A percentile compares a stretch with the other conserved stretches of the same genome.
These are phyloP conservation scores for Colletotrichum somersetense DNA, from an alignment of 2,329 filamentous ascomycete species.

Conservation along the genomic window DNA sequence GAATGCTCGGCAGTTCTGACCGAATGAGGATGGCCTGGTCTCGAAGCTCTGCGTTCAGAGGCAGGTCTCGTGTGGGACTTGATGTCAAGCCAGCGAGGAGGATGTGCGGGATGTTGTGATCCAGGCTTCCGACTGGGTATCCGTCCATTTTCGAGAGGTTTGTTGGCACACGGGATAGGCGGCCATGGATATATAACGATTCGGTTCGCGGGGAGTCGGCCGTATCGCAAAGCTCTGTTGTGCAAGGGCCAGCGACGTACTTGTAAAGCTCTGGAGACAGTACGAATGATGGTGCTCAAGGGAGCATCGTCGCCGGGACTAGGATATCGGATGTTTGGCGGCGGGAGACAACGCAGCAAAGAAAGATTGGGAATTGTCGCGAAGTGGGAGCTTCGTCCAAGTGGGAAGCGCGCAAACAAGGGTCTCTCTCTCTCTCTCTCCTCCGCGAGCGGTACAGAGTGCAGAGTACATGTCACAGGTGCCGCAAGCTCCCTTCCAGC, in stretches of 20 bases:
- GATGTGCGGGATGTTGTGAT: slow-evolving; percentile 88
- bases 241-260: slow-evolving; percentile 7
- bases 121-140: slow-evolving; percentile 83
- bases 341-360: neutral
- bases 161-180: slow-evolving; percentile 47
- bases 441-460: neutral
- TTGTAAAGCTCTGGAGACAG: neutral
- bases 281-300: slow-evolving; percentile 26
- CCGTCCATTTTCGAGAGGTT: slow-evolving; percentile 73
- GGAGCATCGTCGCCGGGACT: slow-evolving; percentile 20
- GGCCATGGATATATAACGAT: slow-evolving; percentile 18
- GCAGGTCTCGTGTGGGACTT: slow-evolving; percentile 55
- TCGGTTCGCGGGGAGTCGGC: slow-evolving; percentile 26
- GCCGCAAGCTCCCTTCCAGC: slow-evolving; percentile 34
- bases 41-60: slow-evolving; percentile 64
- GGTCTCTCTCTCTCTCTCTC: slow-evolving; percentile 2
- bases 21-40: slow-evolving; percentile 72
- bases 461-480: slow-evolving; percentile 26
- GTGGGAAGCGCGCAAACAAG: slow-evolving; percentile 23
- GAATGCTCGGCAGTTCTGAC: slow-evolving; percentile 78
- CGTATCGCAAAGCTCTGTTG: slow-evolving; percentile 26
- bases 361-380: slow-evolving; percentile 5
- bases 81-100: slow-evolving; percentile 80
- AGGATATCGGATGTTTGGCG: neutral
- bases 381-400: slow-evolving; percentile 19